Percentiles rank a stretch among this genome's conserved stretches.
These are phyloP conservation scores for Phylloporus sp. DNA, from an alignment of 768 basidiomycete species.

Conservation along the genomic window DNA sequence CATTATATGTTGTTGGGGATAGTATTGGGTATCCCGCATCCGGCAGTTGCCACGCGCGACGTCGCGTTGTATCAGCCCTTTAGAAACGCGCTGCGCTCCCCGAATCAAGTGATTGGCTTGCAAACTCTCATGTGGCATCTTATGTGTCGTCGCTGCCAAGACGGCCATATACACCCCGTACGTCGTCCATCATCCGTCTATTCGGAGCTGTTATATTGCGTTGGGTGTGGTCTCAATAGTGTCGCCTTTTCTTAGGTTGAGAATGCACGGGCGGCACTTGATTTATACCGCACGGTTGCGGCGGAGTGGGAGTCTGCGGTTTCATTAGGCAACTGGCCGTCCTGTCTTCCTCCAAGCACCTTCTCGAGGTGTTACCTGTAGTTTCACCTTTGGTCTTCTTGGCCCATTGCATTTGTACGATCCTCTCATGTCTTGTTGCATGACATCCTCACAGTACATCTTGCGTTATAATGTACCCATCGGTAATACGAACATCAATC, in stretches of 20 bases:
- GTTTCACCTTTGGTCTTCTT: slow-evolving; percentile 19
- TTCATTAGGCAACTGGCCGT: slow-evolving; percentile 64
- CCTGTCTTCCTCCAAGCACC: slow-evolving; percentile 66
- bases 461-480: slow-evolving; percentile 21
- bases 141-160: slow-evolving; percentile 73
- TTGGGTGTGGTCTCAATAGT: slow-evolving; percentile 9
- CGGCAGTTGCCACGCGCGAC: slow-evolving; percentile 72
- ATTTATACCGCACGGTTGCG: slow-evolving; percentile 51
- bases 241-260: slow-evolving; percentile 48
- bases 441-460: slow-evolving; percentile 7
- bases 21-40: slow-evolving; percentile 80
- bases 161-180: slow-evolving; percentile 68
- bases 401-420: no score
- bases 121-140: slow-evolving; percentile 79
- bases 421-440: slow-evolving; percentile 3
- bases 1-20: slow-evolving; percentile 13
- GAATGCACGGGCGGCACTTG: slow-evolving; percentile 60
- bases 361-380: slow-evolving; percentile 77
- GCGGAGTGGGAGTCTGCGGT: slow-evolving; percentile 65
- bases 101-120: slow-evolving; percentile 65
- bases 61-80: slow-evolving; percentile 80
- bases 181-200: slow-evolving; percentile 26
- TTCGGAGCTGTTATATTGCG: background rate
- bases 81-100: slow-evolving; percentile 60
- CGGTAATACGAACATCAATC: slow-evolving; percentile 17